Percentiles rank a stretch among this genome's conserved stretches.
Conservation (phyloP, 352 stramenopile genomes). For the Phytopythium helicoides region DNA sequence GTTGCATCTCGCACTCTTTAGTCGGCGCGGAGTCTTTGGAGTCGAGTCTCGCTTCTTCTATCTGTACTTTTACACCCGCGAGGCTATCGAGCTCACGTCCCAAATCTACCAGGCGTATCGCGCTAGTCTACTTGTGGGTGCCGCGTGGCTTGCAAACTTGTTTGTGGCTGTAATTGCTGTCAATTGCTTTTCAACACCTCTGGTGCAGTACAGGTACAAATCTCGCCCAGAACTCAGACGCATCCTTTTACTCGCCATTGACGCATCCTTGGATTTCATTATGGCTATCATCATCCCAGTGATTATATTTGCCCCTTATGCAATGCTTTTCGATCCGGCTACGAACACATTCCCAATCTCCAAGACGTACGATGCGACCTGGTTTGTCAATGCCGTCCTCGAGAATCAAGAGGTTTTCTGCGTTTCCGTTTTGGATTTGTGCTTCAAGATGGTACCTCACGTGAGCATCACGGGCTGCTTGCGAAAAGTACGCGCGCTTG, state of each 20-base stretch:
- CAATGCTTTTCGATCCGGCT: constrained; percentile 10
- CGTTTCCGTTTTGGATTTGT: neutral
- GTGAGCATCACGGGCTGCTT: constrained; percentile 4
- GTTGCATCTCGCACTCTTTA: constrained; percentile 11
- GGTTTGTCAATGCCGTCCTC: constrained; percentile 5
- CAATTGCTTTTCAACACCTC: constrained; percentile 22
- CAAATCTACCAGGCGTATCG: constrained; percentile 26
- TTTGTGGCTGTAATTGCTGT: constrained; percentile 12
- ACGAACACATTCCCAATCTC: neutral
- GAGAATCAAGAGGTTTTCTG: constrained; percentile 4
- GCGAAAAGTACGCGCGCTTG: constrained; percentile 3
- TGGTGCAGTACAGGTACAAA: constrained; percentile 6
- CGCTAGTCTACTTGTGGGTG: constrained; percentile 13
- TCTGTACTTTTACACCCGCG: constrained; percentile 14
- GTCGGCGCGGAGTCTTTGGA: constrained; percentile 11
- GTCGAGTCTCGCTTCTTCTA: constrained; percentile 28
- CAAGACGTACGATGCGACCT: neutral
- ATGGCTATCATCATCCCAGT: constrained; percentile 16
- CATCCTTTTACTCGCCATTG: constrained; percentile 11
- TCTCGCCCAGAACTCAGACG: neutral
- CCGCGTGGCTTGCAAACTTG: constrained; percentile 7
- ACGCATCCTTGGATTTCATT: constrained; percentile 12
- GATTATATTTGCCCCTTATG: constrained; percentile 13
- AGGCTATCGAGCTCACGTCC: constrained; percentile 16
- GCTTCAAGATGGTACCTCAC: constrained; percentile 6